A percentile compares a stretch with the other conserved stretches of the same genome.
Conservation (phyloP, 495 filamentous ascomycete species). For the Aspergillus asperescens region DNA sequence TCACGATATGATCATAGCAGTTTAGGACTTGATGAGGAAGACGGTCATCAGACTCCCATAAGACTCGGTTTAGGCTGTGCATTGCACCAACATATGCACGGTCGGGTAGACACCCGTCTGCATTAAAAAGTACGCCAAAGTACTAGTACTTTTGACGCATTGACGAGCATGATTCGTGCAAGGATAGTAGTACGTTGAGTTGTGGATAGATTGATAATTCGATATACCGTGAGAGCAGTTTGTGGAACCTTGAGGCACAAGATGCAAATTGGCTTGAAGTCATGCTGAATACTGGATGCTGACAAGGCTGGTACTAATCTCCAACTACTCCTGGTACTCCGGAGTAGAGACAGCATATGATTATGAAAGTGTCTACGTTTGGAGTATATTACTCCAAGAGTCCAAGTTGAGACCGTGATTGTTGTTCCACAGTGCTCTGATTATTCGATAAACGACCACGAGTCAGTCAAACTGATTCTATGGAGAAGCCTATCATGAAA, state of each 20-base stretch:
- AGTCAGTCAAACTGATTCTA: neutral
- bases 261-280: neutral
- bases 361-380: too few species aligned
- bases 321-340: too few species aligned
- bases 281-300: too few species aligned
- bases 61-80: neutral
- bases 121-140: neutral
- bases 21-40: neutral
- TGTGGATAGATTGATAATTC: neutral
- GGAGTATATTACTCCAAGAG: neutral
- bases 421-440: neutral
- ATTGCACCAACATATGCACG: conserved; percentile 6
- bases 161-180: neutral
- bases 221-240: neutral
- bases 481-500: neutral
- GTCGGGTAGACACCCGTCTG: neutral
- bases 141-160: conserved; percentile 3
- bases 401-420: neutral
- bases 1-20: neutral
- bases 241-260: neutral
- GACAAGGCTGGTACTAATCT: neutral
- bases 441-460: neutral
- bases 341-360: too few species aligned
- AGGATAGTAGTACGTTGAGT: neutral
- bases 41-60: neutral